Conservation (phyloP, 306 rosid genomes). For the Cucurbita ficifolia region DNA sequence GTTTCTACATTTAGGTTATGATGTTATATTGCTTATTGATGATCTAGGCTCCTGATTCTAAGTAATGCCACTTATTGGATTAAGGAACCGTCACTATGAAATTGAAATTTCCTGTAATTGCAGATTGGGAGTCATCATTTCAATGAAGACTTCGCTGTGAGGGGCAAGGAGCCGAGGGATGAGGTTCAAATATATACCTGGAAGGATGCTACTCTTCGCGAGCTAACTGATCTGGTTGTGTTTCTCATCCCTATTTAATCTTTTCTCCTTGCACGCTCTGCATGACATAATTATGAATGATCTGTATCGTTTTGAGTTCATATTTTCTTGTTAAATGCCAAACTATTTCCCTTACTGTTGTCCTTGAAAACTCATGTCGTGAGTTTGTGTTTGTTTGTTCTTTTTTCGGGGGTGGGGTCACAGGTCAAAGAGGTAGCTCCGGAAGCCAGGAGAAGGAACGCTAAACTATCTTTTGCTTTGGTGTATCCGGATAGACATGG, state of each 20-base stretch:
- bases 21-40: neutral
- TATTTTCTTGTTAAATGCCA: neutral
- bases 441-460: slow-evolving; percentile 74
- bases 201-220: slow-evolving; percentile 95
- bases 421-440: slow-evolving; percentile 95
- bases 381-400: neutral
- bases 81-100: neutral
- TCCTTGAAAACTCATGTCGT: slow-evolving; percentile 1
- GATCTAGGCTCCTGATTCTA: neutral
- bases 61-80: neutral
- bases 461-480: slow-evolving; percentile 77
- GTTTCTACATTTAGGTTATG: neutral
- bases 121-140: slow-evolving; percentile 63
- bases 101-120: neutral
- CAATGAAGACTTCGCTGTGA: slow-evolving; percentile 64
- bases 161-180: slow-evolving; percentile 91
- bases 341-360: neutral
- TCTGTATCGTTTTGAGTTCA: neutral
- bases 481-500: slow-evolving; percentile 88
- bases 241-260: slow-evolving; percentile 2
- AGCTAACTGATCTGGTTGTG: slow-evolving; percentile 67
- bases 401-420: neutral
- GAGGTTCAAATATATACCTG: slow-evolving; percentile 97
- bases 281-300: neutral
- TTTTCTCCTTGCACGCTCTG: neutral